Evolutionary conservation across 2,329 filamentous ascomycete species (phyloP).

Genomic region (Fonsecaea nubica): DNA sequence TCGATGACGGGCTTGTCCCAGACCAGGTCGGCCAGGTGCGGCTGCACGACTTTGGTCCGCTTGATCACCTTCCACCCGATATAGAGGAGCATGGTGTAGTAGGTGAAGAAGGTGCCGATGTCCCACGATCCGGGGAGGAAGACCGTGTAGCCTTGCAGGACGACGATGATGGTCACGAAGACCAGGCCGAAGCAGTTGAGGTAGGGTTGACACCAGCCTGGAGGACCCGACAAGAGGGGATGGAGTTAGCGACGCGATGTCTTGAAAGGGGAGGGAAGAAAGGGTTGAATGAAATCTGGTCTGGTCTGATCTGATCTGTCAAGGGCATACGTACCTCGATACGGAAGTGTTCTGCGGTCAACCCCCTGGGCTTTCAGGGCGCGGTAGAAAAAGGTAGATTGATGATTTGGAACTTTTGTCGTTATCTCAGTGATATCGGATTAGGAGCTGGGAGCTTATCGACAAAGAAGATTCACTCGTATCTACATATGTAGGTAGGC

Average conservation of each 20-base stretch:
- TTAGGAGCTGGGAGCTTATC: too few species aligned
- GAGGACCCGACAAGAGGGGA: slow-evolving; percentile 21
- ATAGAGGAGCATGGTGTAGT: slow-evolving; percentile 66
- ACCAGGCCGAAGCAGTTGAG: slow-evolving; percentile 58
- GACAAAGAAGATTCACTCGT: too few species aligned
- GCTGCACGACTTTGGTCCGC: slow-evolving; percentile 61
- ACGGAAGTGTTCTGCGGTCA: slow-evolving; percentile 69
- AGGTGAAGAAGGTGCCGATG: slow-evolving; percentile 71
- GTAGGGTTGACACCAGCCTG: slow-evolving; percentile 66
- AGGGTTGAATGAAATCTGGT: too few species aligned
- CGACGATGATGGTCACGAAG: slow-evolving; percentile 69
- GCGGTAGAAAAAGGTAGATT: slow-evolving; percentile 63
- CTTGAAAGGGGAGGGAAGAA: slow-evolving; percentile 42
- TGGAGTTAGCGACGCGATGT: not conserved
- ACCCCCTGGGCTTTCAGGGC: slow-evolving; percentile 71
- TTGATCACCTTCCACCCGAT: slow-evolving; percentile 69
- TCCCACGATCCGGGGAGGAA: slow-evolving; percentile 55
- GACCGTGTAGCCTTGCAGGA: slow-evolving; percentile 66
- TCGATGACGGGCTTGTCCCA: slow-evolving; percentile 66
- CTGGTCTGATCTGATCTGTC: too few species aligned
- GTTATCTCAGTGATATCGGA: too few species aligned
- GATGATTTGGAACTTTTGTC: too few species aligned
- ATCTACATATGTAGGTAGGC: too few species aligned
- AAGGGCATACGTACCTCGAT: slow-evolving; percentile 64
- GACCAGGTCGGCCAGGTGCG: slow-evolving; percentile 63